These are phyloP conservation scores for Apiospora sp. DNA, from an alignment of 2,329 filamentous ascomycete species.

Conservation along the genomic window DNA sequence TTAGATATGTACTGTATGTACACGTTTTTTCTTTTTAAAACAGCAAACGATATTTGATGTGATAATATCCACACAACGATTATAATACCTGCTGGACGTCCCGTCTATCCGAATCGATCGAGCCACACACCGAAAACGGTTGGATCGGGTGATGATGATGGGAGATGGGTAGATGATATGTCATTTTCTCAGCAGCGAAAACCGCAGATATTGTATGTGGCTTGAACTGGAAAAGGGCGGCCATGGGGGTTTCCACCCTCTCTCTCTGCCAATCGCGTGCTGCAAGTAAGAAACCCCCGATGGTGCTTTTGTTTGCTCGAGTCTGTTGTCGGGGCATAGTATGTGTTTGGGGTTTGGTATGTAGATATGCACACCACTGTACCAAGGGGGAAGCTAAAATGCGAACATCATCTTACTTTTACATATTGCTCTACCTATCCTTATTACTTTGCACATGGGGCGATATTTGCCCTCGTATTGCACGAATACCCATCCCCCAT, in stretches of 20 bases:
- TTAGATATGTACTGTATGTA: no score
- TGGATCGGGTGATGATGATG: slow-evolving; percentile 2
- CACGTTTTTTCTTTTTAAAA: no score
- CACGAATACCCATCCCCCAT: neutral
- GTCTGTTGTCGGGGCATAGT: neutral
- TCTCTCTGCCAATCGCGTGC: neutral
- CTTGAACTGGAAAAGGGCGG: slow-evolving; percentile 8
- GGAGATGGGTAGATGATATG: slow-evolving; percentile 14
- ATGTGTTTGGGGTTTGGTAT: neutral
- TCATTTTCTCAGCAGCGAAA: slow-evolving; percentile 12
- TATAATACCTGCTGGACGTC: neutral
- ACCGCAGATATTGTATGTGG: slow-evolving; percentile 7
- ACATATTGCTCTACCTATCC: neutral
- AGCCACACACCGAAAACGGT: neutral
- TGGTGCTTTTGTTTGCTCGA: neutral
- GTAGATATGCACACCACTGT: neutral
- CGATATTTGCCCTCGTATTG: neutral
- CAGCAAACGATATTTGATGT: neutral
- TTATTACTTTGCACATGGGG: neutral
- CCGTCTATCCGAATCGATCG: slow-evolving; percentile 8
- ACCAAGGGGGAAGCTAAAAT: neutral
- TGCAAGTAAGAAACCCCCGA: neutral
- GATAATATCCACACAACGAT: neutral
- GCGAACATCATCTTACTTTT: slow-evolving; percentile 10
- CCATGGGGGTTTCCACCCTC: neutral